Base-by-base conservation (phyloP, 352 stramenopile species). In the Globisporangium mamillatum region DNA sequence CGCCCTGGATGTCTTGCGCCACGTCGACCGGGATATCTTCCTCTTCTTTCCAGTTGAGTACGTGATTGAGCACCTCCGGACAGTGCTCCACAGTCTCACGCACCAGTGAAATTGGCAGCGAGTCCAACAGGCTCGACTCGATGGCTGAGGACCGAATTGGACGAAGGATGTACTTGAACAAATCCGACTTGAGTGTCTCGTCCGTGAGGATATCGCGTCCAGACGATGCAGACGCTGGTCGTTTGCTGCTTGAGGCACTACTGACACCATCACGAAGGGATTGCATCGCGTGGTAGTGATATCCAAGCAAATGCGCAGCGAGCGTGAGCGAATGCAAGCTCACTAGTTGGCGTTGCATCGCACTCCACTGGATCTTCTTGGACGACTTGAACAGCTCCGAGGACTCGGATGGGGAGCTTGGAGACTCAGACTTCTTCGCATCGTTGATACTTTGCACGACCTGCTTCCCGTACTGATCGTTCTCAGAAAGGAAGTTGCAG, bases 101-200 rank as follows among this genome's bases (percentile, higher is more conserved):
- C 10, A 92, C 86, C 0, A 93, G 68, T 16, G 86, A 90, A 34
- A 92, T 91, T 4, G 86, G 86, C 1, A 93, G 66, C n/a, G 78
- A 78, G 60, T 93, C 85, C 27, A 89, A 80, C 1, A 93, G 63
- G 68, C 85, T 91, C 0, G 85, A 93, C 67, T 93, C 85, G 44
- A 93, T 93, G 0, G 85, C 85, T 25, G 85, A 90, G 12, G 85
- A 93, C 41, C 85, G 81, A 56, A 93, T 90, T 1, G 85, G 85
- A 4, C 85, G 85, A 24, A 93, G 64, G 32, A 93, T 88, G 60
- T 84, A 93, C 69, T 89, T 93, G 75, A 93, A 91, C 62, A 91
- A 59, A 64, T 93, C 85, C 3, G 83, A 81, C 44, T 75, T 66
- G 16, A 93, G 68, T n/a, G 80, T 90, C 9, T 68, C 60, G 16